Percentiles rank a stretch among this genome's conserved stretches.
Evolutionary conservation across 2,329 filamentous ascomycete species (phyloP).

Genomic region (Beauveria sp.): DNA sequence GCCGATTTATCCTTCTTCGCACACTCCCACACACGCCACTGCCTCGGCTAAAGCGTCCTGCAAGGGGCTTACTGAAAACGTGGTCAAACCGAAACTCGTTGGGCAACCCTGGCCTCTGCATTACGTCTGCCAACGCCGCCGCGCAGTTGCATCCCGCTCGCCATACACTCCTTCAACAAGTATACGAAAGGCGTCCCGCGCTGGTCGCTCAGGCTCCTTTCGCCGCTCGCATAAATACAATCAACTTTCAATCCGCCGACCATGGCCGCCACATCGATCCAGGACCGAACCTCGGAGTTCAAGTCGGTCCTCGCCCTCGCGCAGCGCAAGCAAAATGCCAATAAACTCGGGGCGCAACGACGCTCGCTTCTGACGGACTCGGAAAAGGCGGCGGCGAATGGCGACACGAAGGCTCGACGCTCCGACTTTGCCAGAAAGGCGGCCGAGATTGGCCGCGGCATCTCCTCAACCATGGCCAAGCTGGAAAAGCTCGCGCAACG

Average conservation of each 20-base stretch:
- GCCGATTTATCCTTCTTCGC: background rate
- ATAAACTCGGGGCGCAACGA: slow-evolving; percentile 71
- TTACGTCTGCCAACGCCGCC: background rate
- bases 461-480: slow-evolving; percentile 88
- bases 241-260: background rate
- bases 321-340: slow-evolving; percentile 68
- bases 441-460: slow-evolving; percentile 84
- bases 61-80: slow-evolving; percentile 9
- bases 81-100: slow-evolving; percentile 7
- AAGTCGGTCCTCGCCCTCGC: slow-evolving; percentile 81
- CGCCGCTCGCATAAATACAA: background rate
- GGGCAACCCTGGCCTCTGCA: background rate
- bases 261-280: slow-evolving; percentile 70
- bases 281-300: slow-evolving; percentile 96
- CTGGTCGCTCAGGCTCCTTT: slow-evolving; percentile 25
- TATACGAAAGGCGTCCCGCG: slow-evolving; percentile 18
- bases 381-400: slow-evolving; percentile 58
- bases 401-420: slow-evolving; percentile 48
- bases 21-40: background rate
- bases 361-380: slow-evolving; percentile 71
- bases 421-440: slow-evolving; percentile 92
- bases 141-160: background rate
- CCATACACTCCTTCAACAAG: background rate
- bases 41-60: slow-evolving; percentile 3
- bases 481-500: slow-evolving; percentile 84